These are phyloP conservation scores for Grosmannia huntii DNA, from an alignment of 2,329 filamentous ascomycete species.

Conservation along the genomic window DNA sequence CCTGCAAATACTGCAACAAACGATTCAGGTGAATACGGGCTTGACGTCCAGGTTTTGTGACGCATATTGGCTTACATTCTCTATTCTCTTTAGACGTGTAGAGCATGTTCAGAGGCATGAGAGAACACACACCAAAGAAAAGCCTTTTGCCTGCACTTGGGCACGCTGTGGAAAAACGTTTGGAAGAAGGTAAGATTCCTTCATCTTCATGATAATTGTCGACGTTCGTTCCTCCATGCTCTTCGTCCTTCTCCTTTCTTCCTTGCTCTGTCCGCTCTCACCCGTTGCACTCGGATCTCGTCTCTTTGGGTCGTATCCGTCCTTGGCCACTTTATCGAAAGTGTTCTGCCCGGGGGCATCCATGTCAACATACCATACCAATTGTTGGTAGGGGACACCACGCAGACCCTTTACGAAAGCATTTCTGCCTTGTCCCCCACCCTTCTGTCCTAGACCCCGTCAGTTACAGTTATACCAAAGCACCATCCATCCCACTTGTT, in stretches of 20 bases:
- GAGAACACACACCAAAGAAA: slow-evolving; percentile 52
- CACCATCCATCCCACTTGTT: not conserved
- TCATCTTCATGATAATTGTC: not conserved
- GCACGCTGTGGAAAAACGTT: slow-evolving; percentile 49
- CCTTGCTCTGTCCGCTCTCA: slow-evolving; percentile 1
- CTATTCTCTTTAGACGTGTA: slow-evolving; percentile 37
- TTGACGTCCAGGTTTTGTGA: too few species aligned
- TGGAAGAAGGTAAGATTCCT: slow-evolving; percentile 41
- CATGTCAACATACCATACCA: too few species aligned
- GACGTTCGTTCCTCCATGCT: not conserved
- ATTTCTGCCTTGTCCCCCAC: not conserved
- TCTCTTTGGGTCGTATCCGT: not conserved
- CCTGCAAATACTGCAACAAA: slow-evolving; percentile 51
- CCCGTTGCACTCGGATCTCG: not conserved
- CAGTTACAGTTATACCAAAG: not conserved
- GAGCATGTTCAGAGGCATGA: slow-evolving; percentile 53
- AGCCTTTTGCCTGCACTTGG: slow-evolving; percentile 48
- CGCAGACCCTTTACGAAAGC: not conserved
- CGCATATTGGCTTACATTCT: slow-evolving; percentile 27
- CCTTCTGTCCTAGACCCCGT: not conserved
- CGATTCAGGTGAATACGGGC: slow-evolving; percentile 41
- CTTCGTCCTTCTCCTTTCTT: slow-evolving; percentile 5
- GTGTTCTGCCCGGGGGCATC: not conserved
- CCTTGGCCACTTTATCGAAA: not conserved
- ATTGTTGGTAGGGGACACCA: not conserved